Base-by-base conservation (phyloP, 306 rosid genomes). In the Vachellia pachyceras region DNA sequence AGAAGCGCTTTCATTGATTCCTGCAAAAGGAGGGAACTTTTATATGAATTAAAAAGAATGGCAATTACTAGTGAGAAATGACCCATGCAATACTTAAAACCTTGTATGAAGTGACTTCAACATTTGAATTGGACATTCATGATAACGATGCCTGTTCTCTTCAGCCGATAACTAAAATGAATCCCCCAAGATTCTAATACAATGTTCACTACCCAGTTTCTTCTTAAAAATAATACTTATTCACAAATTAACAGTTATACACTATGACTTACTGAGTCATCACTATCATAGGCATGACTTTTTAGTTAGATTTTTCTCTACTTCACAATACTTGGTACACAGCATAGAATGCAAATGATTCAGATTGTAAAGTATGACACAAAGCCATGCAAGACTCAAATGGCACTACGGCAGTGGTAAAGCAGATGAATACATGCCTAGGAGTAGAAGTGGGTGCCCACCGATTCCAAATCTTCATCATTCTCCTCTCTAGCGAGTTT, bases 401-500 rank as follows among this genome's bases (percentile, higher is more conserved):
- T 54, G 9, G 76, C 60, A n/a, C 11, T 54, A 54, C 60, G 0
- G 60, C 33, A 35, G 70, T 37, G 9, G 80, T 22, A 69, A 79
- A 79, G 87, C 82, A 89, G 75, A 85, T 3, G 71, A 88, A 71
- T 80, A 93, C 97, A 91, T 90, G 98, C 94, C 94, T 95, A 93
- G 80, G 78, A 82, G 89, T 85, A 86, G 91, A 86, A 87, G 80
- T 73, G 77, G 87, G 81, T 65, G 89, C 98, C 92, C 97, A 95
- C 97, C 98, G 79, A 90, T 93, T 95, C 98, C 97, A 95, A 87
- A 41, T 93, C 94, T 0, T 80, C 75, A 12, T 92, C 97, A 78
- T 89, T 85, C 83, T 95, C 99, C 82, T 90, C 97, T 5, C 88
- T 89, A 66, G 97, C 97, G 74, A 93, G 97, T 89, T 87, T 95